phyloP scores from a whole-genome alignment of 2,329 filamentous ascomycete genomes.

The Diaporthe ilicicola region DNA sequence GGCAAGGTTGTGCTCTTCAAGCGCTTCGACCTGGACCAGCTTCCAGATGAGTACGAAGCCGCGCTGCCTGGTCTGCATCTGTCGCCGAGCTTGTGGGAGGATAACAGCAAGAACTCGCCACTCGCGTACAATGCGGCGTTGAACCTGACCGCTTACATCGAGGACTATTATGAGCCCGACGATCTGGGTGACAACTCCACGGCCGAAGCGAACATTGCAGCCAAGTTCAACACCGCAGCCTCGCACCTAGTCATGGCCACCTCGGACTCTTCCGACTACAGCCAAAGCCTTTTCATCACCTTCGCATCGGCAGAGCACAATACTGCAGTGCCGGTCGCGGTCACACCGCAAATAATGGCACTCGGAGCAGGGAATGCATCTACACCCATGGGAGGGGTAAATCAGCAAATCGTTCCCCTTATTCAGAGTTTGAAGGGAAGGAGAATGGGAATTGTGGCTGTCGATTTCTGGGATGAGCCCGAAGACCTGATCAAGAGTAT shows the following conservation, averaged over 20 bases:
- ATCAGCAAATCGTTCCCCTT: slow-evolving; percentile 49
- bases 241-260: slow-evolving; percentile 50
- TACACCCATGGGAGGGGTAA: slow-evolving; percentile 53
- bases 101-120: slow-evolving; percentile 50
- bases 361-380: slow-evolving; percentile 49
- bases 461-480: slow-evolving; percentile 59
- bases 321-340: slow-evolving; percentile 44
- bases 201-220: slow-evolving; percentile 49
- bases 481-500: slow-evolving; percentile 49
- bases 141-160: slow-evolving; percentile 53
- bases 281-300: slow-evolving; percentile 52
- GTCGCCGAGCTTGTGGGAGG: slow-evolving; percentile 52
- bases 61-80: slow-evolving; percentile 57
- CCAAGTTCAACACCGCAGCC: slow-evolving; percentile 54
- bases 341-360: slow-evolving; percentile 55
- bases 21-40: slow-evolving; percentile 53
- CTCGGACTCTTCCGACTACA: slow-evolving; percentile 35
- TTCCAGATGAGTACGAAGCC: slow-evolving; percentile 45
- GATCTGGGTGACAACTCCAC: slow-evolving; percentile 40
- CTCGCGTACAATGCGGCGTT: slow-evolving; percentile 50
- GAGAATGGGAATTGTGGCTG: slow-evolving; percentile 59
- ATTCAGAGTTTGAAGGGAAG: slow-evolving; percentile 49
- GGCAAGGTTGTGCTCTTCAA: slow-evolving; percentile 53
- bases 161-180: slow-evolving; percentile 56
- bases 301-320: slow-evolving; percentile 56